A percentile compares a stretch with the other conserved stretches of the same genome.
These are phyloP conservation scores for Hyaloscypha hepaticicola DNA, from an alignment of 495 filamentous ascomycete genomes.

Conservation along the genomic window DNA sequence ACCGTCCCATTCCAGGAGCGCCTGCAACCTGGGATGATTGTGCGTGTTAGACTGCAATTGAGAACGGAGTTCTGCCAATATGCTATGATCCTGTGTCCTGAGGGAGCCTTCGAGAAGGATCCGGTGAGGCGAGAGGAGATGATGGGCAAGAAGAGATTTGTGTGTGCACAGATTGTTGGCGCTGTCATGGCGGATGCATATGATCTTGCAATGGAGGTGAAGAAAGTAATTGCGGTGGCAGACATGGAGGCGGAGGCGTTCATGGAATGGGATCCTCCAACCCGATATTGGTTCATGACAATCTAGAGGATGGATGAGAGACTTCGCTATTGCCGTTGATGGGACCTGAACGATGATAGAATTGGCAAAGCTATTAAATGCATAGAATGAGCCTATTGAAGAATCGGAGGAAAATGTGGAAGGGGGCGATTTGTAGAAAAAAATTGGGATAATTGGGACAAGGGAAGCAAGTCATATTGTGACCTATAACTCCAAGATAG, in stretches of 20 bases:
- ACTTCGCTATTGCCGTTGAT: too few species aligned
- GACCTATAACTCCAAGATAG: too few species aligned
- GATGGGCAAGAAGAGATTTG: conserved; percentile 18
- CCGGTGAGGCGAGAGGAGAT: not conserved
- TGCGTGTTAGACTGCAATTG: conserved; percentile 9
- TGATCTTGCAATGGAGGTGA: conserved; percentile 35
- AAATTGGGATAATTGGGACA: too few species aligned
- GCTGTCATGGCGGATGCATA: conserved; percentile 35
- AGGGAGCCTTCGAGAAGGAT: not conserved
- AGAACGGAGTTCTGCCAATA: not conserved
- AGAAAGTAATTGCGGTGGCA: conserved; percentile 32
- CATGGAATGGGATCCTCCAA: conserved; percentile 41
- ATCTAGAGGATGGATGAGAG: conserved; percentile 22
- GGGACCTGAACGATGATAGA: too few species aligned
- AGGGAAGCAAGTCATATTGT: too few species aligned
- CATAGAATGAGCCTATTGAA: too few species aligned
- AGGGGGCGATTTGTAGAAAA: too few species aligned
- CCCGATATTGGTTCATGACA: conserved; percentile 40
- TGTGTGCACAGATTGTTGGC: conserved; percentile 35
- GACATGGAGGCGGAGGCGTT: conserved; percentile 40
- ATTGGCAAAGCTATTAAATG: too few species aligned
- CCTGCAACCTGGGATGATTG: conserved; percentile 38
- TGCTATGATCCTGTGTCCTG: not conserved
- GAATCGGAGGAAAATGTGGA: too few species aligned
- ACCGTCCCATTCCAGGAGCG: conserved; percentile 34